phyloP scores from a whole-genome alignment of 1,139 yeast genomes.

The Saccharomyces pastorianus region DNA sequence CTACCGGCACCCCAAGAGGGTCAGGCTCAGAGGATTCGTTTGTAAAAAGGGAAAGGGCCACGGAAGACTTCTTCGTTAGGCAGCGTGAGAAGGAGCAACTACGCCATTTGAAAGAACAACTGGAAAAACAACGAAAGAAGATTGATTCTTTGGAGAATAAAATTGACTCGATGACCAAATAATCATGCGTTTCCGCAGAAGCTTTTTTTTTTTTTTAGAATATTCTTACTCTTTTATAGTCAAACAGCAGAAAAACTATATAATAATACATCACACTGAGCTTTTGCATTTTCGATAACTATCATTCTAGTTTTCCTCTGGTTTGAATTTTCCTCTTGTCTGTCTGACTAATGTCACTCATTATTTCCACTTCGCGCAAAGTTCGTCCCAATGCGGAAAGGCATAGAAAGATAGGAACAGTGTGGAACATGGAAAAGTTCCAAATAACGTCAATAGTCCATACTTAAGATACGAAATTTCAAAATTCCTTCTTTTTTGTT shows the following conservation, averaged over 20 bases:
- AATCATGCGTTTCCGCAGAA: neutral
- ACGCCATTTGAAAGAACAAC: constrained; percentile 42
- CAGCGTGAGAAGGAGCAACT: constrained; percentile 58
- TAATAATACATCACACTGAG: neutral
- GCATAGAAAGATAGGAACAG: neutral
- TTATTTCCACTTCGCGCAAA: neutral
- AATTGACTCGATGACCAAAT: constrained; percentile 17
- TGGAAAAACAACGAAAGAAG: constrained; percentile 43
- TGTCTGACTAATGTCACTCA: neutral
- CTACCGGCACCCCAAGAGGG: constrained; percentile 45
- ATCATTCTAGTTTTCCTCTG: neutral
- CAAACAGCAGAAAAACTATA: neutral
- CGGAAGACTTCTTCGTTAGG: constrained; percentile 54
- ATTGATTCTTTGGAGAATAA: constrained; percentile 33
- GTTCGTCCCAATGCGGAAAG: neutral
- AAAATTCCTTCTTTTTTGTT: neutral
- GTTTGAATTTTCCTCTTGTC: neutral
- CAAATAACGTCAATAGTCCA: neutral
- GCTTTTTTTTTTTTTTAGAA: neutral
- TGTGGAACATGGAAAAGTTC: neutral
- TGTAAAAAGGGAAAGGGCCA: constrained; percentile 62
- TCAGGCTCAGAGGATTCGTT: constrained; percentile 46
- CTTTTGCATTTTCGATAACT: neutral
- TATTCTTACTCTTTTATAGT: neutral
- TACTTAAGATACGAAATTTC: neutral